Conservation (phyloP, 768 basidiomycete species). For the Rhodotorula sphaerocarpa region DNA sequence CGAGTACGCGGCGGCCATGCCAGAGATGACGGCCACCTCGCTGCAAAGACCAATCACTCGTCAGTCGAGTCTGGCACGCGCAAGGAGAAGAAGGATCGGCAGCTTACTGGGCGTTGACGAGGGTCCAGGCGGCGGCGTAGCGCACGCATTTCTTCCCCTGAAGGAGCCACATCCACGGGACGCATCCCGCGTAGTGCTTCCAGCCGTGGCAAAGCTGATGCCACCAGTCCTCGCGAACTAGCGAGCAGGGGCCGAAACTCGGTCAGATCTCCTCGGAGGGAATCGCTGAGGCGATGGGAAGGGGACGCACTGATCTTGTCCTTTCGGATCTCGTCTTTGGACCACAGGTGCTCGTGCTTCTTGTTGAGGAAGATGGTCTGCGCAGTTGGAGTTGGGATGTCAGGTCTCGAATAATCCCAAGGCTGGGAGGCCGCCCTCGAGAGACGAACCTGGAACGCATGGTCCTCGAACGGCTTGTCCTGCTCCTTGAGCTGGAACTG, state of each 20-base stretch:
- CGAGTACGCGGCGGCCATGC: constrained; percentile 46
- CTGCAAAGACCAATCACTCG: no score
- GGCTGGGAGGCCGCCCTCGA: no score
- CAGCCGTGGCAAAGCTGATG: constrained; percentile 43
- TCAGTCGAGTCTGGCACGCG: no score
- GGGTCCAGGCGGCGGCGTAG: constrained; percentile 46
- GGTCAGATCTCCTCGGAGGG: background rate
- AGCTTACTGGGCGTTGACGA: constrained; percentile 42
- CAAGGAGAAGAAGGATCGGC: background rate
- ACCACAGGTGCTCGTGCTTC: constrained; percentile 44
- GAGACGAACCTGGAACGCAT: constrained; percentile 43
- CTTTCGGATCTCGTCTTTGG: constrained; percentile 44
- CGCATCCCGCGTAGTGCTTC: constrained; percentile 40
- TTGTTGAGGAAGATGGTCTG: constrained; percentile 47
- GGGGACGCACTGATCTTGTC: constrained; percentile 42
- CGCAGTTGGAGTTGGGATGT: no score
- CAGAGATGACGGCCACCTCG: constrained; percentile 44
- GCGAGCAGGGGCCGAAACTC: background rate
- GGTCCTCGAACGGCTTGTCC: constrained; percentile 42
- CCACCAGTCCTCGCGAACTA: constrained; percentile 46
- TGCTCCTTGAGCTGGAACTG: constrained; percentile 35
- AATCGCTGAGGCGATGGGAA: no score
- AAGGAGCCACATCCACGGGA: constrained; percentile 44
- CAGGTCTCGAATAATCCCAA: background rate
- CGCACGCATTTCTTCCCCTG: constrained; percentile 42